Evolutionary conservation across 768 basidiomycete genomes (phyloP).

Genomic region (Hebeloma cylindrosporum): DNA sequence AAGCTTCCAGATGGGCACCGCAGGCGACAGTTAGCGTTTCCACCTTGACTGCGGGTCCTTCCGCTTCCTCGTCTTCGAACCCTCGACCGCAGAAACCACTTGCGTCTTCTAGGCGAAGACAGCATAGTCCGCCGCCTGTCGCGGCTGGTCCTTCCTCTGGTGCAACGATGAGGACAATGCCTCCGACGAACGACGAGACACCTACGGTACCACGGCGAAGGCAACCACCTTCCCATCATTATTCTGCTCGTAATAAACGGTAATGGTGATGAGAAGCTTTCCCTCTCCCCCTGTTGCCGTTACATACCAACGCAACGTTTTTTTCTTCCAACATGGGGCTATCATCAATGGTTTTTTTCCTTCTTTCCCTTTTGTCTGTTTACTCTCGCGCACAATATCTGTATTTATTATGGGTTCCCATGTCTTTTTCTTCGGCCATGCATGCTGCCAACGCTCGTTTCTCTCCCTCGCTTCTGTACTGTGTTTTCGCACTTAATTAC

Average conservation of each 20-base stretch:
- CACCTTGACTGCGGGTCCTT: constrained; percentile 6
- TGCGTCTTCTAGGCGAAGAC: too few species aligned
- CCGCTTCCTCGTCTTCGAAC: constrained; percentile 13
- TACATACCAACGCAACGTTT: neutral
- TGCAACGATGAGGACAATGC: constrained; percentile 5
- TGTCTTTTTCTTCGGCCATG: too few species aligned
- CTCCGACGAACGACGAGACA: constrained; percentile 25
- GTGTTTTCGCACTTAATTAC: too few species aligned
- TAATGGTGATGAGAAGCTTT: neutral
- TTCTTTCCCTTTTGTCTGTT: too few species aligned
- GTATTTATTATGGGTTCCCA: too few species aligned
- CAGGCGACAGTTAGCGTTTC: too few species aligned
- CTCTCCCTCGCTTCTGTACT: too few species aligned
- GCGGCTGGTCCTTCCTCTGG: constrained; percentile 8
- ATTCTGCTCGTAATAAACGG: neutral
- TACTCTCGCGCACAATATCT: too few species aligned
- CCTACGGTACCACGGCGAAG: constrained; percentile 26
- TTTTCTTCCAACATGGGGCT: constrained; percentile 1
- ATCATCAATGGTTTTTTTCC: neutral
- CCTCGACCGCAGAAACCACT: too few species aligned
- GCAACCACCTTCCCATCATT: too few species aligned
- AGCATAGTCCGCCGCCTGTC: too few species aligned
- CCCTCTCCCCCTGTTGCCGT: constrained; percentile 6
- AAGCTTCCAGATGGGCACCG: constrained; percentile 34
- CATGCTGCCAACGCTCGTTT: too few species aligned